Base-by-base conservation (phyloP, 2,329 filamentous ascomycete species). In the Coniochaeta sp. region DNA sequence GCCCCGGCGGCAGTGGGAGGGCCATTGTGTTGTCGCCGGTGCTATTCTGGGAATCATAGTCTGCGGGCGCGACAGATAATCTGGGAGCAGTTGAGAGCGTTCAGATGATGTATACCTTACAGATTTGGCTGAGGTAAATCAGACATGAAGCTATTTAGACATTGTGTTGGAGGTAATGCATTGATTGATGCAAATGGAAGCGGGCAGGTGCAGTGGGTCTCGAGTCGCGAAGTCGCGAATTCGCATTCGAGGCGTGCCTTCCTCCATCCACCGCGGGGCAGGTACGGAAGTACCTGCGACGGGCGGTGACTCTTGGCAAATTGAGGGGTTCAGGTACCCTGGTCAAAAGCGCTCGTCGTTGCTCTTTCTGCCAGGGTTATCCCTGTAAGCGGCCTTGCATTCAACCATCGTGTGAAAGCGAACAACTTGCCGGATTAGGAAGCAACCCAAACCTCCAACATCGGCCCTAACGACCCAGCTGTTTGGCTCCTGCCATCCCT, bases 1-100 rank as follows among this genome's bases (percentile, higher is more conserved):
- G 82, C 73, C 65, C 81, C 58, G 73, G 68, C 4, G 79, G 79
- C 16, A 83, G 72, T 32, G 80, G 78, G 57, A 81, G 71, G 34
- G 81, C 81, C 81, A 83, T 83, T 47, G 34, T 64, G 62, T 55
- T n/a, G 24, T 52, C 55, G n/a, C 50, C 55, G 47, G 40, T 24
- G 19, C 52, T 34, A 30, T 22, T 57, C 16, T 30, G 38, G 38
- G 55, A 57, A 57, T 28, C 55, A 57, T 57, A 57, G 34, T 57
- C 7, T 55, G 28, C 50, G 26, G 17, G 8, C 19, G 19, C 17
- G 10, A 55, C 7, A 30, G 54, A 36, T 30, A 7, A 34, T 3
- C 19, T 28, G 28, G 28, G 22, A 38, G 4, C 22, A 28, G 28
- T 14, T 14, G 17, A 17, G 24, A 17, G n/a, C 6, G 3, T 5